Conservation (phyloP, 2,329 filamentous ascomycete species). For the Teratosphaeria pseudoeucalypti region DNA sequence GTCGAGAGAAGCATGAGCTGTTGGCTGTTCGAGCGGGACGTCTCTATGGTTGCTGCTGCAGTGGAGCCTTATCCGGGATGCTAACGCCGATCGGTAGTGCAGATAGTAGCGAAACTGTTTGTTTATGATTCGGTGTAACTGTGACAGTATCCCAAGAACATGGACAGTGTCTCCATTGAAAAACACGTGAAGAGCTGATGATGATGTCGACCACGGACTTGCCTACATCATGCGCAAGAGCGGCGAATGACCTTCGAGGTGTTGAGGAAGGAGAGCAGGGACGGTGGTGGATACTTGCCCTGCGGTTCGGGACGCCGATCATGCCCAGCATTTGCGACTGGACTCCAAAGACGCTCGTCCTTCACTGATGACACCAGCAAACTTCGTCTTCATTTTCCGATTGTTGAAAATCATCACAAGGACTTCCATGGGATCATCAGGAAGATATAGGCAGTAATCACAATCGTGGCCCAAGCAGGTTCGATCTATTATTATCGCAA, state of each 20-base stretch:
- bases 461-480: background rate
- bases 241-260: background rate
- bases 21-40: background rate
- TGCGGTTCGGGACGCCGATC: background rate
- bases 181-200: background rate
- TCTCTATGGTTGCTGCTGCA: background rate
- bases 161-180: background rate
- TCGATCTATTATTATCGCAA: background rate
- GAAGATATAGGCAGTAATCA: background rate
- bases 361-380: too few relatives aligned
- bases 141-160: background rate
- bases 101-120: background rate
- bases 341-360: too few relatives aligned
- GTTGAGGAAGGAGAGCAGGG: background rate
- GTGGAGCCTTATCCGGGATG: background rate
- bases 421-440: background rate
- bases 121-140: background rate
- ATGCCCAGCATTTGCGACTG: background rate
- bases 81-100: background rate
- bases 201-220: background rate
- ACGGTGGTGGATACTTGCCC: background rate
- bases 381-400: too few relatives aligned
- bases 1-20: background rate
- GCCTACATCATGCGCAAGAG: background rate
- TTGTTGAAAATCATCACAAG: background rate